A percentile compares a stretch with the other conserved stretches of the same genome.
Conservation (phyloP, 1,284 basidiomycete species). For the Trichosporon coremiiforme region DNA sequence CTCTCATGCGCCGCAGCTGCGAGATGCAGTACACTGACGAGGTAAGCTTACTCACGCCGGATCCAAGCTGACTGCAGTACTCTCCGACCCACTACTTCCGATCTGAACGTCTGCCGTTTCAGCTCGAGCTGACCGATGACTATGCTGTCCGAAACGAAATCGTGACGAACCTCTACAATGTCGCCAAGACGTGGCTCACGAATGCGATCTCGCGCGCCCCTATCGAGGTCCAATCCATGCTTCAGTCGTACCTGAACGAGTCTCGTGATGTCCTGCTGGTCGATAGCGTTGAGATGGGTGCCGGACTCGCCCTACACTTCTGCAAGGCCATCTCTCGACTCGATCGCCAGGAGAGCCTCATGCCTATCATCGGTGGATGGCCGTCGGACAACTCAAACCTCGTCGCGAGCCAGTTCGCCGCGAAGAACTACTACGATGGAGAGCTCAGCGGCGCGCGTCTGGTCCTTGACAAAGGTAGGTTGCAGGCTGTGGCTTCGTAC, state of each 20-base stretch:
- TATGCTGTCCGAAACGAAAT: constrained; percentile 85
- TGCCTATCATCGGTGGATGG: constrained; percentile 56
- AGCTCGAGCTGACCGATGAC: constrained; percentile 81
- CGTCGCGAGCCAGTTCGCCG: constrained; percentile 75
- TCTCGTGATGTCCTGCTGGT: constrained; percentile 68
- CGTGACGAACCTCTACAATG: constrained; percentile 70
- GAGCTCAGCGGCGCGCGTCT: constrained; percentile 80
- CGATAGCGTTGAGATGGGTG: constrained; percentile 81
- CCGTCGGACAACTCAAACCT: constrained; percentile 72
- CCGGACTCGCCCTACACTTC: constrained; percentile 81
- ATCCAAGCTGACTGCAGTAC: constrained; percentile 62
- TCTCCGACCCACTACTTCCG: constrained; percentile 81
- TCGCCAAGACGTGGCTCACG: constrained; percentile 80
- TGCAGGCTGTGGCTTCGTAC: not conserved
- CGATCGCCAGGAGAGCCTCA: constrained; percentile 68
- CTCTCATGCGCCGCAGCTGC: constrained; percentile 80
- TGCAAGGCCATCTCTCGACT: constrained; percentile 76
- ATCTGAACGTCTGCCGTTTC: constrained; percentile 75
- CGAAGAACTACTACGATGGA: constrained; percentile 81
- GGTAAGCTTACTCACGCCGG: constrained; percentile 58
- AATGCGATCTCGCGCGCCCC: constrained; percentile 83
- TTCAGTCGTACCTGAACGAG: constrained; percentile 81
- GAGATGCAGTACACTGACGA: constrained; percentile 92
- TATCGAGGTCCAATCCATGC: constrained; percentile 84
- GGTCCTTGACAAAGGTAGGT: constrained; percentile 57